A percentile compares a stretch with the other conserved stretches of the same genome.
phyloP scores from a whole-genome alignment of 2,329 filamentous ascomycete species.

The Trichoderma atrobrunneum region DNA sequence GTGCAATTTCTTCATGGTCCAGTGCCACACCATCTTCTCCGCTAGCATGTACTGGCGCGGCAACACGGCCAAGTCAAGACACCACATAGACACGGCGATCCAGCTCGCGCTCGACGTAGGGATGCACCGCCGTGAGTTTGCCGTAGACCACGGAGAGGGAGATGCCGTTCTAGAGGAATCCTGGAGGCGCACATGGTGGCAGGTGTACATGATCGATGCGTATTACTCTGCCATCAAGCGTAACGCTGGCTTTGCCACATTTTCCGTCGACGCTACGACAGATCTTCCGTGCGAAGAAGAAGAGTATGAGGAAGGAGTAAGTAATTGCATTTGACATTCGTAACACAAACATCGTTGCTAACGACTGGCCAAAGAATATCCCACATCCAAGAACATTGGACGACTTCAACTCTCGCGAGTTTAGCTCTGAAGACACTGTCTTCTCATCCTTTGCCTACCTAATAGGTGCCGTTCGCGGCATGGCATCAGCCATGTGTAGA shows the following conservation, averaged over 20 bases:
- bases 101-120: constrained; percentile 58
- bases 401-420: constrained; percentile 61
- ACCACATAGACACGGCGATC: constrained; percentile 47
- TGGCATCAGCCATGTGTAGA: constrained; percentile 28
- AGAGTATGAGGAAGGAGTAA: constrained; percentile 46
- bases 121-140: constrained; percentile 56
- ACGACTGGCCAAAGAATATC: constrained; percentile 30
- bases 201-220: constrained; percentile 61
- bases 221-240: constrained; percentile 35
- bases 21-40: constrained; percentile 37
- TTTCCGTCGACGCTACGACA: constrained; percentile 50
- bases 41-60: constrained; percentile 37
- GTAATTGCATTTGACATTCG: constrained; percentile 17
- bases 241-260: constrained; percentile 27
- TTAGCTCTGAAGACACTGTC: constrained; percentile 49
- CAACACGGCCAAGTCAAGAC: constrained; percentile 26
- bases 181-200: constrained; percentile 71
- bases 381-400: constrained; percentile 48
- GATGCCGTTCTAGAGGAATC: constrained; percentile 54
- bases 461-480: constrained; percentile 57
- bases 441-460: constrained; percentile 68
- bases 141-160: constrained; percentile 44
- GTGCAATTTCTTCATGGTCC: constrained; percentile 32
- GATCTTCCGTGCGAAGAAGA: constrained; percentile 63
- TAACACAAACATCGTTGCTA: constrained; percentile 12